These are phyloP conservation scores for Lactarius pseudohatsudake DNA, from an alignment of 768 basidiomycete species.

Conservation along the genomic window DNA sequence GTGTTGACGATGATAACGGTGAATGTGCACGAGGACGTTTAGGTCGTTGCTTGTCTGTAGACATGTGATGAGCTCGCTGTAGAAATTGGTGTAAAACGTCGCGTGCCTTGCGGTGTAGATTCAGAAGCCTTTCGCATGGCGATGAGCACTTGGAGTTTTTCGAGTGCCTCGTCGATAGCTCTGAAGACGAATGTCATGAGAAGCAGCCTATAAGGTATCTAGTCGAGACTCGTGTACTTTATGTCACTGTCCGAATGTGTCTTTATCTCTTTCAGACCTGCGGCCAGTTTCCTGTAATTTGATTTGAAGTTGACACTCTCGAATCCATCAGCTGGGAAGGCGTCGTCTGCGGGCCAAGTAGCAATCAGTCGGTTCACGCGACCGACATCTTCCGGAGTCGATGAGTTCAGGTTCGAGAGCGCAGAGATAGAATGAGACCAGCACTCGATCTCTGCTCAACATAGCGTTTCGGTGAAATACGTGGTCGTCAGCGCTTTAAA, in stretches of 20 bases:
- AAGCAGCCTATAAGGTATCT: slow-evolving; percentile 15
- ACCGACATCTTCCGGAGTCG: slow-evolving; percentile 57
- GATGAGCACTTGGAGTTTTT: slow-evolving; percentile 65
- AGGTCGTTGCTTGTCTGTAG: slow-evolving; percentile 50
- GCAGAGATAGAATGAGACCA: slow-evolving; percentile 68
- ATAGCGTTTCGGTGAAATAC: background rate
- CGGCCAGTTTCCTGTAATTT: slow-evolving; percentile 58
- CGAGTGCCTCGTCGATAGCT: slow-evolving; percentile 69
- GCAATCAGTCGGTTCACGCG: slow-evolving; percentile 72
- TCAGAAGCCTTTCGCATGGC: slow-evolving; percentile 74
- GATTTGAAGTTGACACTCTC: slow-evolving; percentile 52
- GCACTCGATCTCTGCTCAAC: slow-evolving; percentile 61
- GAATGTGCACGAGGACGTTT: slow-evolving; percentile 75
- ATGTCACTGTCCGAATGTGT: slow-evolving; percentile 58
- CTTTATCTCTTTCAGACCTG: slow-evolving; percentile 64
- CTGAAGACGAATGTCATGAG: slow-evolving; percentile 39
- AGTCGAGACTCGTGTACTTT: slow-evolving; percentile 44
- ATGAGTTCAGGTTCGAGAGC: slow-evolving; percentile 51
- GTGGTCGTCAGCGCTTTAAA: slow-evolving; percentile 17
- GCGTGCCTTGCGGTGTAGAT: slow-evolving; percentile 44
- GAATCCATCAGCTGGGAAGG: slow-evolving; percentile 63
- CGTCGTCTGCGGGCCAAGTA: slow-evolving; percentile 72
- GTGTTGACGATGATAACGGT: slow-evolving; percentile 54
- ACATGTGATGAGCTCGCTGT: background rate
- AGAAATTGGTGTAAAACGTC: slow-evolving; percentile 7